phyloP scores from a whole-genome alignment of 768 basidiomycete species.

The Terana coerulea region DNA sequence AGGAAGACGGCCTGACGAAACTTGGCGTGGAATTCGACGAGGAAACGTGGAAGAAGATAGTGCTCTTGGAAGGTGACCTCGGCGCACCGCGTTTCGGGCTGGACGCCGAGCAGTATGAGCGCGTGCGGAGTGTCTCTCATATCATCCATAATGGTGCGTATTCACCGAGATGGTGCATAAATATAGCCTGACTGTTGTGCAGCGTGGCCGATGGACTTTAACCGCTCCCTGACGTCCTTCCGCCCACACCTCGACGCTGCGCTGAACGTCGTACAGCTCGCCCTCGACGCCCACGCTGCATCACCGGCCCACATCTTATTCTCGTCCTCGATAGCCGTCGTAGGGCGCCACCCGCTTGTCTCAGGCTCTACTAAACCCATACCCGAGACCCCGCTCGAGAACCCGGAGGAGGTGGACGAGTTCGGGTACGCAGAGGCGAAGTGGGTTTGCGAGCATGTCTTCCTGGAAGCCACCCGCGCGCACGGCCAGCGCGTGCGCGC shows the following conservation, averaged over 20 bases:
- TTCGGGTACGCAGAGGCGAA: conserved; percentile 33
- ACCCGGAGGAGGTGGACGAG: conserved; percentile 15
- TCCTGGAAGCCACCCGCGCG: conserved; percentile 11
- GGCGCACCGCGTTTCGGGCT: neutral
- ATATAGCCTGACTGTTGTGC: neutral
- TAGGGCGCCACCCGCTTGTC: conserved; percentile 5
- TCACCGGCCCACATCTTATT: conserved; percentile 19
- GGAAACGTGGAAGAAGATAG: conserved; percentile 9
- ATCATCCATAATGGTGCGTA: conserved; percentile 20
- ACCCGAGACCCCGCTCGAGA: conserved; percentile 7
- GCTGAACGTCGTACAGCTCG: conserved; percentile 23
- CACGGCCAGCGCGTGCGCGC: conserved; percentile 12
- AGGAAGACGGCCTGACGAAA: conserved; percentile 4
- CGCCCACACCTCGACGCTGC: conserved; percentile 20
- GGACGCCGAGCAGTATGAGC: neutral
- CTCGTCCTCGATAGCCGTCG: conserved; percentile 23
- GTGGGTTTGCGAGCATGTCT: conserved; percentile 25
- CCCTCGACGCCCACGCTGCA: conserved; percentile 14
- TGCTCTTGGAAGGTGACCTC: conserved; percentile 8
- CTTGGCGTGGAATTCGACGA: neutral
- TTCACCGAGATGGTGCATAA: neutral
- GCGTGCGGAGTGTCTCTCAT: conserved; percentile 7
- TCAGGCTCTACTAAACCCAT: neutral
- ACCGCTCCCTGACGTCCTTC: conserved; percentile 21
- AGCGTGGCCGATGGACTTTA: conserved; percentile 28